A percentile compares a stretch with the other conserved stretches of the same genome.
phyloP scores from a whole-genome alignment of 176 grass and related monocot species.

The Musa acuminata region DNA sequence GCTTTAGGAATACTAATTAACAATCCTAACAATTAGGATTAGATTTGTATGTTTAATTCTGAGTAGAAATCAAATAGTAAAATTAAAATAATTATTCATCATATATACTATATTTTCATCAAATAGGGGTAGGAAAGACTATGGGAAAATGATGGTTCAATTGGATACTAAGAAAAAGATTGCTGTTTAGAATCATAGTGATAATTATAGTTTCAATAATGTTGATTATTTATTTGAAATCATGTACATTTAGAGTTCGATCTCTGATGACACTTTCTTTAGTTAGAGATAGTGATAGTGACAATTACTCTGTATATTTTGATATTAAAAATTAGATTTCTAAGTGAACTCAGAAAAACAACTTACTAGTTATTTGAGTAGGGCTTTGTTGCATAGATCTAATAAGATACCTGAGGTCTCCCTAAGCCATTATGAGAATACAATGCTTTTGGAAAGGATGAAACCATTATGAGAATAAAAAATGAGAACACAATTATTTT shows the following conservation, averaged over 20 bases:
- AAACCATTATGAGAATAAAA: too few relatives aligned
- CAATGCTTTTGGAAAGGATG: too few relatives aligned
- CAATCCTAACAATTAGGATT: too few relatives aligned
- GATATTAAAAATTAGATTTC: slow-evolving; percentile 6
- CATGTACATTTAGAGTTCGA: background rate
- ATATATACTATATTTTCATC: background rate
- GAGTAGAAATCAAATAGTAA: background rate
- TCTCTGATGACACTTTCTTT: background rate
- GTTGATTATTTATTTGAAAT: background rate
- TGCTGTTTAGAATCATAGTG: background rate
- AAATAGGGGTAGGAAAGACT: background rate
- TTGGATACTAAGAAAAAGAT: background rate
- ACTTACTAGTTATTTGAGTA: too few relatives aligned
- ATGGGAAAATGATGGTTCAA: background rate
- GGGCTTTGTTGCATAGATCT: too few relatives aligned
- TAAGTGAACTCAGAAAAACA: too few relatives aligned
- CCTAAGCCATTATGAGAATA: too few relatives aligned
- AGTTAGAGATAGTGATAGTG: background rate
- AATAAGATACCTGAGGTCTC: too few relatives aligned
- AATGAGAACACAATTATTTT: too few relatives aligned
- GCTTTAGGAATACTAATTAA: too few relatives aligned
- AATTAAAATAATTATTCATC: background rate
- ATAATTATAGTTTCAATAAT: background rate
- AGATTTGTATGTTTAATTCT: too few relatives aligned
- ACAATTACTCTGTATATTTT: background rate